A percentile compares a stretch with the other conserved stretches of the same genome.
Conservation (phyloP, 345 rosid species). For the Schrenkiella parvula region DNA sequence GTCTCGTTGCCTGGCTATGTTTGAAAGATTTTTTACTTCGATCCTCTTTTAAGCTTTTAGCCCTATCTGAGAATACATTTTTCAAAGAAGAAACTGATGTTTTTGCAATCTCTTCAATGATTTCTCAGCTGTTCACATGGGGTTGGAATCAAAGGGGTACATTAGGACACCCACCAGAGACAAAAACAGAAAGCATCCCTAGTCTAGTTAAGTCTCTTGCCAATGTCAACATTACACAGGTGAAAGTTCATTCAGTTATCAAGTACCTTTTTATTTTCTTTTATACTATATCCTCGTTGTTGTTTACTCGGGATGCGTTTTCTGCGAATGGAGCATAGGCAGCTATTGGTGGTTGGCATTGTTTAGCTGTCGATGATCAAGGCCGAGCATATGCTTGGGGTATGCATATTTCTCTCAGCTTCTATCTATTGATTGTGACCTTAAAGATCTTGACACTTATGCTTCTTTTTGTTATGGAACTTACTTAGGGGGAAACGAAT, state of each 20-base stretch:
- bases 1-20: not conserved
- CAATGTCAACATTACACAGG: slow-evolving; percentile 83
- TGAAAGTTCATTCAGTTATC: not conserved
- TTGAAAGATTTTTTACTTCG: not conserved
- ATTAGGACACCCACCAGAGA: slow-evolving; percentile 85
- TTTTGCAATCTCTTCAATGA: not conserved
- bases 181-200: slow-evolving; percentile 84
- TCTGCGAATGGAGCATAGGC: slow-evolving; percentile 50
- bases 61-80: not conserved
- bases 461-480: not conserved
- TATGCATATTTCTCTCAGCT: slow-evolving; percentile 22
- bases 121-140: slow-evolving; percentile 88
- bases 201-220: slow-evolving; percentile 76
- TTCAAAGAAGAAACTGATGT: not conserved
- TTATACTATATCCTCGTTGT: not conserved
- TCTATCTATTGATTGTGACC: not conserved
- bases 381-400: slow-evolving; percentile 99
- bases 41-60: not conserved
- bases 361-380: slow-evolving; percentile 99
- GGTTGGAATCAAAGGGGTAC: slow-evolving; percentile 99
- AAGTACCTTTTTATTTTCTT: not conserved
- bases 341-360: slow-evolving; percentile 99
- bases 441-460: not conserved
- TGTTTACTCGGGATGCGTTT: not conserved
- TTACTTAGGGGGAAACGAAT: slow-evolving; percentile 85